Evolutionary conservation across 176 grass and related monocot species (phyloP), one percentile per base, ranked within the genome.

Genomic region (Panicum miliaceum): DNA sequence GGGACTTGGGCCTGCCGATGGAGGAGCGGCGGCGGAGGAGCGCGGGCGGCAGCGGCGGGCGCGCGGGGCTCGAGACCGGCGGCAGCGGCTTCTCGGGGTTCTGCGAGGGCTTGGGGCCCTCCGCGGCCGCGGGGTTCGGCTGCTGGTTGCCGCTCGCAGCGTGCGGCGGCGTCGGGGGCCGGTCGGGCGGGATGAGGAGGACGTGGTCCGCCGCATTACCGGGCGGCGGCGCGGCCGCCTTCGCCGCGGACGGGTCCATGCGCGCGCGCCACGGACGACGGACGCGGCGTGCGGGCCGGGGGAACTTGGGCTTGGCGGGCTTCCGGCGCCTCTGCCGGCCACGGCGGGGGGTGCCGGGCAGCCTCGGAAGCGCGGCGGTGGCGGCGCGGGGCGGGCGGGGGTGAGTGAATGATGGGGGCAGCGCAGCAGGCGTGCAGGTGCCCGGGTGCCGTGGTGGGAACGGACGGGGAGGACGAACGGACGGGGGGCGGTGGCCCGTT

Each of bases 1-100:
- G 86, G 5, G 93, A 95, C 78, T 95, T 95, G 90, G 90, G 90
- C 62, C 84, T 92, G 29, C 82, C 48, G 73, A 95, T 71, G 14
- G 84, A 87, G 37, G 92, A 94, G 78, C 92, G 84, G 72, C 88
- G 87, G 90, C 84, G 90, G 80, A 90, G 90, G 11, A 90, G 84
- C 5, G 86, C 81, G 6, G 84, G 73, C 13, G 73, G 25, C 0
- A 75, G 48, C 62, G 73, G 62, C 47, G 67, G 75, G 29, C 57
- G 66, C 57, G 80, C 16, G 9, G 78, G 48, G 71, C 35, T 63
- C 13, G 47, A 62, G 64, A 22, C 22, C 40, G 10, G 6, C 60
- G 59, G 20, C 23, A 47, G 19, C 6, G 22, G 48, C 82, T 63
- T 83, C 75, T 89, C 69, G 60, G 76, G 82, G 76, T 80, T 88